Conservation (phyloP, 129 eudicot species). For the Kitagawia praeruptora region DNA sequence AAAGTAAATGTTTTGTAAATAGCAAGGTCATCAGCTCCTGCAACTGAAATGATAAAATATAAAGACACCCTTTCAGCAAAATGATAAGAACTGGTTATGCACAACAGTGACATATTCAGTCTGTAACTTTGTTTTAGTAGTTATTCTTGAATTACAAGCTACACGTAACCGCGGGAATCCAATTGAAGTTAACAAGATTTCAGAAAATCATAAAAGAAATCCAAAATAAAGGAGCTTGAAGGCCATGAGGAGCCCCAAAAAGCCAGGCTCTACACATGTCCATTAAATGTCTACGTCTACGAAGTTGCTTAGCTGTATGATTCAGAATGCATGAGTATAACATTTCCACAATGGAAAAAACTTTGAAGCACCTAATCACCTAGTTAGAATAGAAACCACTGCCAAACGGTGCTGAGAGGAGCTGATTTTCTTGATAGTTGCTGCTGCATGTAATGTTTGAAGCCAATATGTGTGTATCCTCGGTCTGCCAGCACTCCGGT, state of each 20-base stretch:
- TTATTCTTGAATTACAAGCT: not conserved
- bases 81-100: not conserved
- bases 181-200: not conserved
- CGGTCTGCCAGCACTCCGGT: slow-evolving; percentile 46
- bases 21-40: too few species aligned
- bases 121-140: not conserved
- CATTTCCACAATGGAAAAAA: not conserved
- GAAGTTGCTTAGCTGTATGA: not conserved
- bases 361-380: slow-evolving; percentile 19
- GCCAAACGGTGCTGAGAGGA: slow-evolving; percentile 27
- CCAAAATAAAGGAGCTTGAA: not conserved
- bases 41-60: not conserved
- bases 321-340: not conserved
- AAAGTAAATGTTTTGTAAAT: too few species aligned
- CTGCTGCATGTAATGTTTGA: slow-evolving; percentile 14
- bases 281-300: not conserved
- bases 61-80: not conserved
- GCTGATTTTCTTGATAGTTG: slow-evolving; percentile 38
- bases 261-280: not conserved
- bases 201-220: not conserved
- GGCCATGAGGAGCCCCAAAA: not conserved
- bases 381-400: slow-evolving; percentile 43
- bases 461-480: slow-evolving; percentile 24
- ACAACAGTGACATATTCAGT: not conserved
- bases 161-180: not conserved